Evolutionary conservation across 2,329 filamentous ascomycete genomes (phyloP).

Genomic region (Fusarium albidum): DNA sequence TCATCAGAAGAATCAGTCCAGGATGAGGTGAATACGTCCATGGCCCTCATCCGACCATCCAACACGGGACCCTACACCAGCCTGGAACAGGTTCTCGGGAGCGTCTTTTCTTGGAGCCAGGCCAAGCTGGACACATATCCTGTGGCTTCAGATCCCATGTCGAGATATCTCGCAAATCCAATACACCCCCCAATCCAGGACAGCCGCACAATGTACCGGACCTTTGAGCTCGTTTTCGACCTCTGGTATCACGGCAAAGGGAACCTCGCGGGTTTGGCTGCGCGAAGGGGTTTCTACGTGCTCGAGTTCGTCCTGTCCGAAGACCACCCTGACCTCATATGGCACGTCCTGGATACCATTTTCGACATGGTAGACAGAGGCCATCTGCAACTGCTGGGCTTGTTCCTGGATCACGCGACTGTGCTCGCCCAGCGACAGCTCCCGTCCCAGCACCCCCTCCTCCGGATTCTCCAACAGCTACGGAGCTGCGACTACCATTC

Average conservation of each 20-base stretch:
- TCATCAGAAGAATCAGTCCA: constrained; percentile 21
- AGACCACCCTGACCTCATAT: constrained; percentile 49
- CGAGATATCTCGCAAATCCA: constrained; percentile 45
- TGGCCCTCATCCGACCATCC: constrained; percentile 34
- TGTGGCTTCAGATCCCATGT: constrained; percentile 46
- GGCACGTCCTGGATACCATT: constrained; percentile 50
- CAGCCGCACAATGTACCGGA: constrained; percentile 51
- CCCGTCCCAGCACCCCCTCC: constrained; percentile 45
- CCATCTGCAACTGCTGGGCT: constrained; percentile 45
- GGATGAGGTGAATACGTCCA: constrained; percentile 17
- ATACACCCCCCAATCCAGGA: constrained; percentile 48
- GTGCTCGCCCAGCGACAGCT: constrained; percentile 41
- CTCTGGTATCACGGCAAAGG: constrained; percentile 48
- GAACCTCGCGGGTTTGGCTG: constrained; percentile 47
- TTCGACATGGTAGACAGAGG: constrained; percentile 49
- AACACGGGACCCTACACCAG: constrained; percentile 39
- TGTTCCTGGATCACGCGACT: constrained; percentile 46
- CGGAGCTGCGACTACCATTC: constrained; percentile 43
- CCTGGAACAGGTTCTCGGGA: constrained; percentile 46
- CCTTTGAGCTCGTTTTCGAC: constrained; percentile 49
- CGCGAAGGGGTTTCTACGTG: constrained; percentile 46
- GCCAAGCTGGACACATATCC: constrained; percentile 44
- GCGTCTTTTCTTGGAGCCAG: constrained; percentile 46
- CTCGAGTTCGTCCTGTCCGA: constrained; percentile 48
- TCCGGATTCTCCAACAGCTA: constrained; percentile 45